These are phyloP conservation scores for Microcos paniculata DNA, from an alignment of 345 rosid genomes.

Conservation along the genomic window DNA sequence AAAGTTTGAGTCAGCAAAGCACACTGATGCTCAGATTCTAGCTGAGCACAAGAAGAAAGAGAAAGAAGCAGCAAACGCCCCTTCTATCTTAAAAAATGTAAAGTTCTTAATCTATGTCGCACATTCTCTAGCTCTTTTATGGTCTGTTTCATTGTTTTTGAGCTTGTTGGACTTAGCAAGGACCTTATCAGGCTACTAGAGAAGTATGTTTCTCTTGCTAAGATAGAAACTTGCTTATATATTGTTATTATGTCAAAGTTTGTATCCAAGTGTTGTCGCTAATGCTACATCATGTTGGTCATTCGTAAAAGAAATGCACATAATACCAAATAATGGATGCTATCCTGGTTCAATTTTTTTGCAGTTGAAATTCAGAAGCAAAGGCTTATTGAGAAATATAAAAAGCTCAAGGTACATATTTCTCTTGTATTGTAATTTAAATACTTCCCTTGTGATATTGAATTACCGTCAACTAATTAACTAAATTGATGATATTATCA, in stretches of 20 bases:
- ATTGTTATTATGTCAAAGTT: not conserved
- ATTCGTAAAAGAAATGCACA: not conserved
- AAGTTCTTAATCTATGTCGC: not conserved
- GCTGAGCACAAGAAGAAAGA: constrained; percentile 83
- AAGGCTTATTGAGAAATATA: constrained; percentile 66
- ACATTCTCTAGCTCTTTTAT: not conserved
- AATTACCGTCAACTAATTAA: constrained; percentile 8
- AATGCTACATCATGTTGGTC: not conserved
- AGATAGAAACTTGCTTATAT: not conserved
- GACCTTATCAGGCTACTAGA: not conserved
- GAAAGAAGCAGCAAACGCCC: constrained; percentile 79
- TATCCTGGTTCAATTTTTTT: constrained; percentile 25
- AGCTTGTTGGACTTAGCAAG: not conserved
- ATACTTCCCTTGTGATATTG: not conserved
- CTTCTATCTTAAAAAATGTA: constrained; percentile 86
- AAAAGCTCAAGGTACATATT: constrained; percentile 61
- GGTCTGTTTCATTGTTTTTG: not conserved
- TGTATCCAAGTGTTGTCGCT: too few species aligned
- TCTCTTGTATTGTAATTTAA: not conserved
- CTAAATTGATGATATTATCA: constrained; percentile 25
- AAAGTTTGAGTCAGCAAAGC: constrained; percentile 62
- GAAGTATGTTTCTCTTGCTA: not conserved
- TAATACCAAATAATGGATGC: not conserved
- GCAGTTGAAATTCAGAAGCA: constrained; percentile 86
- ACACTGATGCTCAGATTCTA: constrained; percentile 54